Conservation (phyloP, 164 flowering plant species). For the Macadamia tetraphylla region DNA sequence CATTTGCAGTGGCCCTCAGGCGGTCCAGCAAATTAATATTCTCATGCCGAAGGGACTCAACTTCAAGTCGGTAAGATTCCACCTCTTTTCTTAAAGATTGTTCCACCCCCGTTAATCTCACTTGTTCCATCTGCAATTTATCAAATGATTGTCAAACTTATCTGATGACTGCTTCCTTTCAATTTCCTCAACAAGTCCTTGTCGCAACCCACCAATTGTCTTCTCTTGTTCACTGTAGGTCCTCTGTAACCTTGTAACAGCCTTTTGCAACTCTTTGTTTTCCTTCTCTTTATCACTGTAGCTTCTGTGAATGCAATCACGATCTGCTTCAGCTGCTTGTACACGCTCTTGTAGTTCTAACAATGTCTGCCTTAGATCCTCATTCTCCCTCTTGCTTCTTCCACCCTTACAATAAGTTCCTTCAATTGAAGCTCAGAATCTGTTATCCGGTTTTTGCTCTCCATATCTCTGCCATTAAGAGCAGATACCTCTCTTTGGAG, state of each 20-base stretch:
- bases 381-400: conserved; percentile 40
- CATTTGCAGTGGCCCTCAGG: conserved; percentile 42
- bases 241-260: conserved; percentile 55
- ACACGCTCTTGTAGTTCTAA: conserved; percentile 42
- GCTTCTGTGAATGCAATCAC: conserved; percentile 44
- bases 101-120: conserved; percentile 79
- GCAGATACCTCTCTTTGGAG: conserved; percentile 83
- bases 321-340: conserved; percentile 42
- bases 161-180: conserved; percentile 35
- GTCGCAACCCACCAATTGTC: conserved; percentile 66
- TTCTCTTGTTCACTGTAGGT: conserved; percentile 84
- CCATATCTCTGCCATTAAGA: conserved; percentile 49
- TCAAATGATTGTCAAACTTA: conserved; percentile 31
- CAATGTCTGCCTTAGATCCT: conserved; percentile 35
- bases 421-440: conserved; percentile 44
- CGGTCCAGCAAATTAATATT: conserved; percentile 62
- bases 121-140: conserved; percentile 61
- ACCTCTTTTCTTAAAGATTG: conserved; percentile 68
- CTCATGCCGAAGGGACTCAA: conserved; percentile 76
- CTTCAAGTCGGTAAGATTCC: conserved; percentile 59
- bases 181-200: conserved; percentile 43
- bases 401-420: conserved; percentile 39
- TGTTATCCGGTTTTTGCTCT: conserved; percentile 32
- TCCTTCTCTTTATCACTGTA: conserved; percentile 67
- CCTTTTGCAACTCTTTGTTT: conserved; percentile 68